Conservation (phyloP, 2,329 filamentous ascomycete genomes). For the Colletotrichum lini region DNA sequence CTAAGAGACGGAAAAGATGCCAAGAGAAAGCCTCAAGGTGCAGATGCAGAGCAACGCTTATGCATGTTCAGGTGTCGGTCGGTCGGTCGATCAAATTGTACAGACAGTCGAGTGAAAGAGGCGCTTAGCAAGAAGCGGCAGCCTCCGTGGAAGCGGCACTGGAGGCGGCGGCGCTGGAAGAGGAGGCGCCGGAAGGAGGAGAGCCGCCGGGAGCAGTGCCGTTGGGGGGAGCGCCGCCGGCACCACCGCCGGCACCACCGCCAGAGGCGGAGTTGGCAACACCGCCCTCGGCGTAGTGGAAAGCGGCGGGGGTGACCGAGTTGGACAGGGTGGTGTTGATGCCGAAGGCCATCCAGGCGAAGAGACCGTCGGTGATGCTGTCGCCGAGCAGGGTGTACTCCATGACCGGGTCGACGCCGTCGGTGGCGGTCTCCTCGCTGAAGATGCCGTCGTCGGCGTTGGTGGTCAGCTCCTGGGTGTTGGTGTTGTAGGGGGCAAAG, state of each 20-base stretch:
- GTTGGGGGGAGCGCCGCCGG: constrained; percentile 34
- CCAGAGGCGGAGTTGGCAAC: constrained; percentile 48
- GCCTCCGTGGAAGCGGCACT: neutral
- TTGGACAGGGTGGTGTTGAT: constrained; percentile 55
- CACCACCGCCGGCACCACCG: constrained; percentile 40
- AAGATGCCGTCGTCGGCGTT: constrained; percentile 68
- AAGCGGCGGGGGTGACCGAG: constrained; percentile 50
- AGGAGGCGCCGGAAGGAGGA: neutral
- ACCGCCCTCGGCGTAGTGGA: constrained; percentile 51
- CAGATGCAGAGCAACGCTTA: constrained; percentile 1
- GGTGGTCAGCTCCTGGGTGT: constrained; percentile 59
- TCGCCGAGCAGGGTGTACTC: constrained; percentile 72
- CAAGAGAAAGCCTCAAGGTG: neutral
- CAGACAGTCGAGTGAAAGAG: neutral
- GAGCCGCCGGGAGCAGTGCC: constrained; percentile 28
- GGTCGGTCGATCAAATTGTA: neutral
- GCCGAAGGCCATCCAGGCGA: constrained; percentile 68
- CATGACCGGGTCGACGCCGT: constrained; percentile 69
- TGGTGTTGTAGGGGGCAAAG: constrained; percentile 60
- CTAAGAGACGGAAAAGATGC: neutral
- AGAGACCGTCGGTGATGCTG: constrained; percentile 62
- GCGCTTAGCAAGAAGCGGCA: constrained; percentile 2
- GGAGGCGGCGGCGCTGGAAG: neutral
- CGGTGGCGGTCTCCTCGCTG: constrained; percentile 59
- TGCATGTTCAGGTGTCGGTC: neutral